Percentiles rank a stretch among this genome's conserved stretches.
phyloP scores from a whole-genome alignment of 2,329 filamentous ascomycete genomes.

The Thelonectria discophora region DNA sequence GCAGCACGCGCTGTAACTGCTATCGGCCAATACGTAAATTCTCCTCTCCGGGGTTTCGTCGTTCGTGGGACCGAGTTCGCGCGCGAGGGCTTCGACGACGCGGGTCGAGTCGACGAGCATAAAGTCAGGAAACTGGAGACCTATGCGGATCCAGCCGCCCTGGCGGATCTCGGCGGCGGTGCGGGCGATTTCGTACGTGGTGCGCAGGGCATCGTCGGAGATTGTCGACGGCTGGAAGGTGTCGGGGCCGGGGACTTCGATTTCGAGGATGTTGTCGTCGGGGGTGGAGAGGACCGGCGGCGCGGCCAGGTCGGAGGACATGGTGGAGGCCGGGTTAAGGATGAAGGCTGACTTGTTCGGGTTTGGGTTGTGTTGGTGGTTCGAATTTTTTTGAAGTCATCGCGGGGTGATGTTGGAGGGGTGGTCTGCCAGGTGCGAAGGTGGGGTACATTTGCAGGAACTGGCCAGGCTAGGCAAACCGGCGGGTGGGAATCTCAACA shows the following conservation, averaged over 20 bases:
- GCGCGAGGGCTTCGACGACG: conserved; percentile 69
- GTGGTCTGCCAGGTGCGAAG: conserved; percentile 36
- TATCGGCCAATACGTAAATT: conserved; percentile 91
- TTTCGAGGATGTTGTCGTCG: conserved; percentile 66
- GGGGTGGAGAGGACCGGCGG: conserved; percentile 72
- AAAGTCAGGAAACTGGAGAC: conserved; percentile 93
- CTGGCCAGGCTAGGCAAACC: background rate
- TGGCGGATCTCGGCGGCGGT: conserved; percentile 80
- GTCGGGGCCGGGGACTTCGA: conserved; percentile 60
- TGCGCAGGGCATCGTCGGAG: conserved; percentile 73
- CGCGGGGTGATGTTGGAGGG: conserved; percentile 34
- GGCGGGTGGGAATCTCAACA: conserved; percentile 12
- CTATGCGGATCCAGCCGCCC: conserved; percentile 78
- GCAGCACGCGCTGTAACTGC: conserved; percentile 96
- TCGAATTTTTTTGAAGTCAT: conserved; percentile 26
- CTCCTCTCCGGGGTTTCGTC: conserved; percentile 41
- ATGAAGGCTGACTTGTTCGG: background rate
- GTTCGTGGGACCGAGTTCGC: conserved; percentile 35
- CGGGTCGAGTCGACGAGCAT: conserved; percentile 89
- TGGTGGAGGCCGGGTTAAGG: conserved; percentile 37
- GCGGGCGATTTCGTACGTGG: conserved; percentile 85
- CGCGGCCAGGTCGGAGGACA: conserved; percentile 59
- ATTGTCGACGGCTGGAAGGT: conserved; percentile 46
- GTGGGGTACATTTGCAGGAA: conserved; percentile 43
- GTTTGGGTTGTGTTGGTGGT: background rate